A percentile compares a stretch with the other conserved stretches of the same genome.
Evolutionary conservation across 2,329 filamentous ascomycete genomes (phyloP).

Genomic region (Pseudophaeomoniella oleicola): DNA sequence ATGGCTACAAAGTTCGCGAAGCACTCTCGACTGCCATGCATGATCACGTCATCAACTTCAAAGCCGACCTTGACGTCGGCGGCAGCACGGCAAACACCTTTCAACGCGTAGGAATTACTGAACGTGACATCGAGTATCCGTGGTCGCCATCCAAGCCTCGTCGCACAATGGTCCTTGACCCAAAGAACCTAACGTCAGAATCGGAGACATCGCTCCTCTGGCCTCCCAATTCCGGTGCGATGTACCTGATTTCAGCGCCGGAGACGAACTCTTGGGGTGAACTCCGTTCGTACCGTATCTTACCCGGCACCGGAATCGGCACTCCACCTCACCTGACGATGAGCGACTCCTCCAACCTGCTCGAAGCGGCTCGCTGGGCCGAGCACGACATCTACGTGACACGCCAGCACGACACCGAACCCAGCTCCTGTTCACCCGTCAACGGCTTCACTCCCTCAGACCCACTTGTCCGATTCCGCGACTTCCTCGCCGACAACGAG

Average conservation of each 20-base stretch:
- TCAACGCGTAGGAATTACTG: conserved; percentile 10
- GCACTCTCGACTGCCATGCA: conserved; percentile 20
- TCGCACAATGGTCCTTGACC: conserved; percentile 23
- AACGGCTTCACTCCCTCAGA: conserved; percentile 6
- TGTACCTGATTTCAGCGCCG: conserved; percentile 23
- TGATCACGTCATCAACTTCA: conserved; percentile 23
- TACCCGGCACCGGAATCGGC: conserved; percentile 21
- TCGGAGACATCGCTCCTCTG: conserved; percentile 17
- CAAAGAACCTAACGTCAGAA: conserved; percentile 10
- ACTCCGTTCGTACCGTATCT: conserved; percentile 24
- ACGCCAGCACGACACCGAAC: conserved; percentile 8
- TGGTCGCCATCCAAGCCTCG: conserved; percentile 8
- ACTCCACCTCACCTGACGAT: conserved; percentile 10
- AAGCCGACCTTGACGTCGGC: conserved; percentile 21
- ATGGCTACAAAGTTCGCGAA: conserved; percentile 20
- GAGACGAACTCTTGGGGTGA: conserved; percentile 24
- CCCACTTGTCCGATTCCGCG: conserved; percentile 1
- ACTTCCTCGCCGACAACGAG: conserved; percentile 1
- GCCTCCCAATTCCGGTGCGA: conserved; percentile 20
- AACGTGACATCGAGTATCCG: conserved; percentile 3
- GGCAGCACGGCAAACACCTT: conserved; percentile 17
- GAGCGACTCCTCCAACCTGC: conserved; percentile 8
- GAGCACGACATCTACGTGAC: conserved; percentile 6
- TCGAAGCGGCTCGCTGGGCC: conserved; percentile 7
- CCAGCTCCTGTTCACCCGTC: conserved; percentile 4